A percentile compares a stretch with the other conserved stretches of the same genome.
Conservation (phyloP, 2,329 filamentous ascomycete genomes). For the Alternaria dauci region DNA sequence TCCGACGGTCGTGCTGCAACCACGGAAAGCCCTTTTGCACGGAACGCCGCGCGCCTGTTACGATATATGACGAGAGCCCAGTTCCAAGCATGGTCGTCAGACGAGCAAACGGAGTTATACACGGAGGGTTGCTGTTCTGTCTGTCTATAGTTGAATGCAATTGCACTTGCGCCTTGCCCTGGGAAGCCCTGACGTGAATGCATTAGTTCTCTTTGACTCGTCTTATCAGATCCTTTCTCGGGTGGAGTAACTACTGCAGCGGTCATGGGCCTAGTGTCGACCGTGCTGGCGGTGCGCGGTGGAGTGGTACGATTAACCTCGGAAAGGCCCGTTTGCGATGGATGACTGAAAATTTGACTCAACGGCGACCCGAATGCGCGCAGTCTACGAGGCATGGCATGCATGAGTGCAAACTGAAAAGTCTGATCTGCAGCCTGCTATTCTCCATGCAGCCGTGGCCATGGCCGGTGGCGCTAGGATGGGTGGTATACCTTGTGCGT, state of each 20-base stretch:
- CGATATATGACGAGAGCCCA: conserved; percentile 36
- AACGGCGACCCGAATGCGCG: neutral
- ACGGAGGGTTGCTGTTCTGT: conserved; percentile 30
- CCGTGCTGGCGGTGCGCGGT: neutral
- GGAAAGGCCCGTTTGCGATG: conserved; percentile 3
- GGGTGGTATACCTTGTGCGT: conserved; percentile 1
- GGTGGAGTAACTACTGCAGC: neutral
- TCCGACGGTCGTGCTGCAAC: conserved; percentile 35
- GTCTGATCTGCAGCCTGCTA: conserved; percentile 4
- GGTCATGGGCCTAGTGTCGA: neutral
- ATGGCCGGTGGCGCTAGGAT: conserved; percentile 1
- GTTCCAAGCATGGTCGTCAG: conserved; percentile 38
- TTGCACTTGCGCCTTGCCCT: conserved; percentile 13
- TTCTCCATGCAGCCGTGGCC: neutral
- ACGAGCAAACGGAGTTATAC: conserved; percentile 48
- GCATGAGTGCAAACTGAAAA: neutral
- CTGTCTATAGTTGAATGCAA: conserved; percentile 27
- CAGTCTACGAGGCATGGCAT: neutral
- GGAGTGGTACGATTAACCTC: neutral
- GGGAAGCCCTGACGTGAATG: neutral
- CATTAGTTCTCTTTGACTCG: neutral
- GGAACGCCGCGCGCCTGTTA: conserved; percentile 29
- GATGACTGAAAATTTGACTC: conserved; percentile 2
- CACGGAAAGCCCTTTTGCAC: conserved; percentile 26
- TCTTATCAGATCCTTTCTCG: neutral